Evolutionary conservation across 2,329 filamentous ascomycete genomes (phyloP).

Genomic region (Aspergillus sp.): DNA sequence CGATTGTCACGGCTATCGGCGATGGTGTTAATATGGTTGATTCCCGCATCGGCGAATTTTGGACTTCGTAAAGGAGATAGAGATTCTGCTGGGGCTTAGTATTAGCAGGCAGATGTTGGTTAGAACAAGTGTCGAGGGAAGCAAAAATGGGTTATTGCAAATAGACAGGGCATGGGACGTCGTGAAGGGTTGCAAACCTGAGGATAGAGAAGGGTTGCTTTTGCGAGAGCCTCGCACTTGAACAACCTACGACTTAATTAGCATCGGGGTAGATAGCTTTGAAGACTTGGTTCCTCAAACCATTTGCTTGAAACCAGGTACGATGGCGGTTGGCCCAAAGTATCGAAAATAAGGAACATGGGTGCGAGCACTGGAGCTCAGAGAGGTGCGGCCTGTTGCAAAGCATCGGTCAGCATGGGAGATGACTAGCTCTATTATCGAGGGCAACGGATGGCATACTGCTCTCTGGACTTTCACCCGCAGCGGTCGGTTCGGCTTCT

Average conservation of each 20-base stretch:
- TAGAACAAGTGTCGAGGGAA: no score
- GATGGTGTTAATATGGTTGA: constrained; percentile 18
- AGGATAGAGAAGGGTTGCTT: constrained; percentile 40
- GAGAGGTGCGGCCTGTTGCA: constrained; percentile 33
- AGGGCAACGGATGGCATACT: constrained; percentile 25
- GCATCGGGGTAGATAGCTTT: constrained; percentile 3
- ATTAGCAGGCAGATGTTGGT: neutral
- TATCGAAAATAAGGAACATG: constrained; percentile 84
- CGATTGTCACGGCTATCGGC: constrained; percentile 28
- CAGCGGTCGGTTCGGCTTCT: constrained; percentile 24
- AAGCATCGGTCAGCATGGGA: neutral
- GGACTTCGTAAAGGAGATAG: constrained; percentile 36
- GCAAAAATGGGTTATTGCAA: no score
- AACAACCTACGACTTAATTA: constrained; percentile 54
- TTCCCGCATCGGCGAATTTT: constrained; percentile 20
- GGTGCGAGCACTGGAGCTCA: constrained; percentile 37
- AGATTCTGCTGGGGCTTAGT: constrained; percentile 27
- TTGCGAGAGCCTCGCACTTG: constrained; percentile 57
- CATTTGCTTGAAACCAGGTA: constrained; percentile 91
- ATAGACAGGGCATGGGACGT: neutral
- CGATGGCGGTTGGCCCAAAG: constrained; percentile 87
- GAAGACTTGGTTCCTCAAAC: constrained; percentile 44
- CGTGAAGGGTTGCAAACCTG: constrained; percentile 26
- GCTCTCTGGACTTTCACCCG: constrained; percentile 36
- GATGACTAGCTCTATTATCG: neutral